phyloP scores from a whole-genome alignment of 352 stramenopile species.

The Pythium vanterpoolii region DNA sequence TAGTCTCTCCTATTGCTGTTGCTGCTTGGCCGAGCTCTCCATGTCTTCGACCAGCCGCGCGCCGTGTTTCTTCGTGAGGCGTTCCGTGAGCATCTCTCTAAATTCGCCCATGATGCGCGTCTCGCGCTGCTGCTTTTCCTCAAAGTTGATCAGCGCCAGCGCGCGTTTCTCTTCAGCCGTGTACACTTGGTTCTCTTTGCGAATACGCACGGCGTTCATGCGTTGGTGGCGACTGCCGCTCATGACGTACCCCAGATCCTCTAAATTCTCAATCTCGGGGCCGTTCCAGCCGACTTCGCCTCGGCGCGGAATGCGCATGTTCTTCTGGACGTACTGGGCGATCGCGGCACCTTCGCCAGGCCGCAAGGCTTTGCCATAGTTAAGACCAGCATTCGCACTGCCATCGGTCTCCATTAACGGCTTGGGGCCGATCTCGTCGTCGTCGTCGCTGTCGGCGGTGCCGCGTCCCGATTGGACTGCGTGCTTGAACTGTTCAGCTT shows the following conservation, averaged over 20 bases:
- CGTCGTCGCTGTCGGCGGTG: conserved; percentile 61
- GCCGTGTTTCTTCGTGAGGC: conserved; percentile 87
- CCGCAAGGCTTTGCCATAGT: conserved; percentile 92
- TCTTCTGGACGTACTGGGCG: conserved; percentile 98
- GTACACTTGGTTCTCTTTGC: conserved; percentile 99
- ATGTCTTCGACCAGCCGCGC: conserved; percentile 84
- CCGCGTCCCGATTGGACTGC: conserved; percentile 67
- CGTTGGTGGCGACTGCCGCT: conserved; percentile 95
- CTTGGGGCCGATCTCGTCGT: conserved; percentile 88
- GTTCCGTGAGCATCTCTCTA: conserved; percentile 89
- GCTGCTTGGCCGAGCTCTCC: conserved; percentile 61
- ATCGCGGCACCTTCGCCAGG: conserved; percentile 94
- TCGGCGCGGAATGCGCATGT: conserved; percentile 97
- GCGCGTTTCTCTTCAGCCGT: conserved; percentile 97
- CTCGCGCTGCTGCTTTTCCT: conserved; percentile 99
- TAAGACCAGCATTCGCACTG: conserved; percentile 43
- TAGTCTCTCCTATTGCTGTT: conserved; percentile 24
- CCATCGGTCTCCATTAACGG: conserved; percentile 49
- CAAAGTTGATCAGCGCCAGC: conserved; percentile 97
- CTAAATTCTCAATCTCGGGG: conserved; percentile 96
- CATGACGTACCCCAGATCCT: conserved; percentile 97
- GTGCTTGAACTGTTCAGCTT: conserved; percentile 88
- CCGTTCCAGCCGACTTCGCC: conserved; percentile 97
- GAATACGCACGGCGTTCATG: conserved; percentile 99
- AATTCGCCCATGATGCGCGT: conserved; percentile 98